These are phyloP conservation scores for Triglochin maritima DNA, from an alignment of 106 monocot species.

Conservation along the genomic window DNA sequence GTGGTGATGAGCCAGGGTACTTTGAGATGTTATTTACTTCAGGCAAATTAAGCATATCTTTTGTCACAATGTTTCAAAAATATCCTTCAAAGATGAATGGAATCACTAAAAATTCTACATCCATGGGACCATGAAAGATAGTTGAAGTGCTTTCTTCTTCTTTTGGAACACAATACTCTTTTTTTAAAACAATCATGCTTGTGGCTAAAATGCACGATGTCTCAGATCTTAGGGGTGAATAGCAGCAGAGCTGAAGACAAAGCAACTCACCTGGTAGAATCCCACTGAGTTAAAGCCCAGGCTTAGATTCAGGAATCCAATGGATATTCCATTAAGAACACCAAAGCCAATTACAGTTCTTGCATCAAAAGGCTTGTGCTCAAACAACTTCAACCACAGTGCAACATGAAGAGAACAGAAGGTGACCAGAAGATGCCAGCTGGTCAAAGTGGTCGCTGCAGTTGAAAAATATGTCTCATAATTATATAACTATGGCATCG, in stretches of 20 bases:
- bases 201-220: too few relatives aligned
- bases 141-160: too few relatives aligned
- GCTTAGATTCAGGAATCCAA: slow-evolving; percentile 83
- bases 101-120: too few relatives aligned
- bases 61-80: too few relatives aligned
- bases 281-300: slow-evolving; percentile 95
- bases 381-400: slow-evolving; percentile 75
- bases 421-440: slow-evolving; percentile 97
- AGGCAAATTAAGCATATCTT: too few relatives aligned
- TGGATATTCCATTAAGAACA: slow-evolving; percentile 86
- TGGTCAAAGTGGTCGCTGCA: slow-evolving; percentile 93
- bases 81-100: too few relatives aligned
- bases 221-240: not conserved
- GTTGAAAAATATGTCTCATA: not conserved
- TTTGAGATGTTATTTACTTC: too few relatives aligned
- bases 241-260: not conserved
- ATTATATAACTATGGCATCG: not conserved
- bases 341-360: slow-evolving; percentile 89
- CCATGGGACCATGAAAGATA: too few relatives aligned
- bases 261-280: slow-evolving; percentile 65
- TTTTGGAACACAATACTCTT: too few relatives aligned
- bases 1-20: too few relatives aligned
- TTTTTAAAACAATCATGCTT: too few relatives aligned
- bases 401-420: slow-evolving; percentile 91
- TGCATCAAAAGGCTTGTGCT: slow-evolving; percentile 80